Percentiles rank a stretch among this genome's conserved stretches.
Conservation (phyloP, 768 basidiomycete species). For the Filobasidium floriforme region DNA sequence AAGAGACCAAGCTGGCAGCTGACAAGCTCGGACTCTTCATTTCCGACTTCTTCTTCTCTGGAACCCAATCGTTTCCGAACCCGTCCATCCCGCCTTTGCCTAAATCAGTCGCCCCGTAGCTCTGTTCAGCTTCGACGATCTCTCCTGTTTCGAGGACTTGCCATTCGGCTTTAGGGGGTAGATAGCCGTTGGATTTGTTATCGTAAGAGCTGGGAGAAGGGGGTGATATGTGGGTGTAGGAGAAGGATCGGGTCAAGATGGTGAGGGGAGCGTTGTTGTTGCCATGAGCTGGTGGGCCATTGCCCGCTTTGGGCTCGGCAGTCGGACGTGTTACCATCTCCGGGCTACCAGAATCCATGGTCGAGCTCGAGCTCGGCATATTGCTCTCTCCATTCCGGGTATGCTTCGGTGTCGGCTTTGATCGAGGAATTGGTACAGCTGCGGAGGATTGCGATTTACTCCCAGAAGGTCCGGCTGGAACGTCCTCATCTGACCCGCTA, state of each 20-base stretch:
- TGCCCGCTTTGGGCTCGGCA: background rate
- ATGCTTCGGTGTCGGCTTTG: constrained; percentile 6
- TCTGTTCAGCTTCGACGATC: constrained; percentile 21
- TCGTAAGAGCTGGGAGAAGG: constrained; percentile 16
- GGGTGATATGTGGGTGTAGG: constrained; percentile 16
- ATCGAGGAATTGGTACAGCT: constrained; percentile 11
- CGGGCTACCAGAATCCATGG: too few species aligned
- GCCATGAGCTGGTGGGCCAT: background rate
- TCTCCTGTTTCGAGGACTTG: constrained; percentile 17
- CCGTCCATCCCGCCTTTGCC: constrained; percentile 3
- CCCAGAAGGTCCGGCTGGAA: background rate
- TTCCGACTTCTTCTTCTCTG: background rate
- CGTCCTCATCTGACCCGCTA: constrained; percentile 35
- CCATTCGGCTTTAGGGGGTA: constrained; percentile 17
- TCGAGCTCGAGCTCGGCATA: too few species aligned
- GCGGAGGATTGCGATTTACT: constrained; percentile 1
- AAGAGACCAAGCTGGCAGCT: constrained; percentile 2
- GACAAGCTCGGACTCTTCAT: constrained; percentile 13
- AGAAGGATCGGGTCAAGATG: constrained; percentile 11
- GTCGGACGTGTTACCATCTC: too few species aligned
- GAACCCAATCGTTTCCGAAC: constrained; percentile 4
- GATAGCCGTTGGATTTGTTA: constrained; percentile 3
- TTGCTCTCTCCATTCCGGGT: background rate
- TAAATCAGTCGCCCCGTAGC: background rate
- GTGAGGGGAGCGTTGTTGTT: background rate